Evolutionary conservation across 2,329 filamentous ascomycete species (phyloP), one percentile per base, ranked within the genome.

Genomic region (Aspergillus flavus): DNA sequence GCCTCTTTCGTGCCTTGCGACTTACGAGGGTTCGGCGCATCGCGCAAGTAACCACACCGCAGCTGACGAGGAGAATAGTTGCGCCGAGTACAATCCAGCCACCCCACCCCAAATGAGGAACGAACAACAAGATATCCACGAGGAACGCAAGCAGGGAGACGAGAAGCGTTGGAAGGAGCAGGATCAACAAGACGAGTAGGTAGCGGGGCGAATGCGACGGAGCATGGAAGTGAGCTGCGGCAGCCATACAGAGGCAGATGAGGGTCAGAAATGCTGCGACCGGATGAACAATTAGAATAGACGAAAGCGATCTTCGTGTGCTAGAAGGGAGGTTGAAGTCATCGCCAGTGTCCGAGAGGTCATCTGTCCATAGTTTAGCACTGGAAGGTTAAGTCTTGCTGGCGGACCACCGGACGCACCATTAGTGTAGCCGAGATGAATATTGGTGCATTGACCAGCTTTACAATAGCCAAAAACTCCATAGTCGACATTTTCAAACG

Each of bases 21-120:
- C 92, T 92, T 65, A 97, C 92, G 62, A 98, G 83, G 2, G 94
- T 96, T 64, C 94, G 89, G 67, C 95, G 91, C 93, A 98, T 98
- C 26, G 93, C 93, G 76, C 94, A 99, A 10, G 93, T 94, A 41
- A 97, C 89, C 62, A 99, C 86, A 48, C 90, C 91, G 74, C 92
- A 91, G 28, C 92, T 83, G 58, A 91, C 89, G 57, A 97, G 91
- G 61, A 97, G 81, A 64, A 97, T 90, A 28, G 94, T 96, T 30
- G 94, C 92, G 11, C 89, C 94, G 57, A 98, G 84, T 19, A 97
- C 94, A 69, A 98, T 87, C 84, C 94, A 99, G 64, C 94, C 93
- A 67, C 94, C 95, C 93, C 94, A 98, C 74, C 89, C 87, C 81
- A 97, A 82, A 78, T 98, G 94, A 55, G 95, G 95, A 19, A 97